Evolutionary conservation across 148 eudicot genomes (phyloP), one percentile per base, ranked within the genome.

Genomic region (Salicornia ramosissima): DNA sequence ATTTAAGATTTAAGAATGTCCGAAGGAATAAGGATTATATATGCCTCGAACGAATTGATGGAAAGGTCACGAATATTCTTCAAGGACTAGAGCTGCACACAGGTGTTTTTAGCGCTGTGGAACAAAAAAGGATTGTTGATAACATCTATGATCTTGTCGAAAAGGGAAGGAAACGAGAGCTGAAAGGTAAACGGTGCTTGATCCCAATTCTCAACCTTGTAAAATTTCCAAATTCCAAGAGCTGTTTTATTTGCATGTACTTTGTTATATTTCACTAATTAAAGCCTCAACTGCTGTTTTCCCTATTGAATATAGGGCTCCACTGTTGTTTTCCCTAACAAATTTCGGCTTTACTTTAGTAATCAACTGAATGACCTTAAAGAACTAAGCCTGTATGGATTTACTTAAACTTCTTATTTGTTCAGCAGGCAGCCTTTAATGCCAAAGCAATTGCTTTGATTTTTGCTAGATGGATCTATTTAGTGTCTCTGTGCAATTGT

Each of bases 1-100:
- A 74, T 60, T 60, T 88, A 49, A 77, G 97, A 36, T 88, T 94
- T 68, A 74, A 34, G 58, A 82, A 80, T 45, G 91, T 94, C 46
- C 65, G 67, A 75, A 86, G 97, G 73, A 83, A 89, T 74, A 95
- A 95, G 73, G 97, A 95, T 70, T 91, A 78, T 65, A 79, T 81
- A 22, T 87, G 86, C 65, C 69, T 84, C 56, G 96, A 93, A 85
- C 89, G 90, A 73, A 71, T 91, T 40, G 75, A 87, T 45, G 90
- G 90, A 63, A 95, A 83, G 70, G 1, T 80, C 21, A 83, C 80
- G 18, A 91, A 95, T 80, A 86, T 95, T 70, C 76, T 95, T 19
- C 85, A 91, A 24, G 97, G 99, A 3, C 84, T 95, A 54, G 99
- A 95, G 91, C 82, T 95, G 63, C 99, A 91, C 67, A 78, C 84